Conservation (phyloP, 768 basidiomycete species). For the Asterophora lycoperdoides region DNA sequence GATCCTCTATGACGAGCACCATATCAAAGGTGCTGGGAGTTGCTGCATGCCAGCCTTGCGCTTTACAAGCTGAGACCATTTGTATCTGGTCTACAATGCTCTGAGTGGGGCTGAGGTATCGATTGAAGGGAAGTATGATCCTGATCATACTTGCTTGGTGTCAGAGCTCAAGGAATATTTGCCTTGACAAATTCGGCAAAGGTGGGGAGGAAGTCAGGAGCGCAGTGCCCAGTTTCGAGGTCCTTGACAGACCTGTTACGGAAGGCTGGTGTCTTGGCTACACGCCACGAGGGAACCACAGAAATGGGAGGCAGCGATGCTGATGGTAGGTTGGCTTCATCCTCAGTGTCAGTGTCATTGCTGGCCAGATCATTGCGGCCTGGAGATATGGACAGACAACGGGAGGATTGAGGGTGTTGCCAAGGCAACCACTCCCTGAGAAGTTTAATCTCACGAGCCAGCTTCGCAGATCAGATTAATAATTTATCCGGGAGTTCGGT, state of each 20-base stretch:
- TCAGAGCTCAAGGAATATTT: background rate
- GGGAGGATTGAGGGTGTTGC: background rate
- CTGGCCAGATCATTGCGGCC: too few species aligned
- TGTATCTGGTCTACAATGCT: background rate
- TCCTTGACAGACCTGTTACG: background rate
- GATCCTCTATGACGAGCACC: conserved; percentile 1
- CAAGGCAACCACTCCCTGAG: background rate
- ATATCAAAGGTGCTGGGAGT: conserved; percentile 4
- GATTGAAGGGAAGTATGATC: background rate
- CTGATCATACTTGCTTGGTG: background rate
- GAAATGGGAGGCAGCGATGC: too few species aligned
- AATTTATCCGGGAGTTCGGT: too few species aligned
- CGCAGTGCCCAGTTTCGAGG: background rate
- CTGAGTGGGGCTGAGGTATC: background rate
- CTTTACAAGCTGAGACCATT: background rate
- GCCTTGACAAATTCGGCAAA: background rate
- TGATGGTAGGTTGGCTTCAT: too few species aligned
- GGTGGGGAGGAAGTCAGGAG: background rate
- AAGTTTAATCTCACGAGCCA: too few species aligned
- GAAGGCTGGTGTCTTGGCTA: background rate
- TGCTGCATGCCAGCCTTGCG: background rate
- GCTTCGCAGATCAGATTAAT: too few species aligned
- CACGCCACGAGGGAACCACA: background rate
- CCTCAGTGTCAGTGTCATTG: too few species aligned
- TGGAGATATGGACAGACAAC: too few species aligned